Evolutionary conservation across 805 yeast genomes (phyloP), one percentile per base, ranked within the genome.

Genomic region (Brettanomyces sp.): DNA sequence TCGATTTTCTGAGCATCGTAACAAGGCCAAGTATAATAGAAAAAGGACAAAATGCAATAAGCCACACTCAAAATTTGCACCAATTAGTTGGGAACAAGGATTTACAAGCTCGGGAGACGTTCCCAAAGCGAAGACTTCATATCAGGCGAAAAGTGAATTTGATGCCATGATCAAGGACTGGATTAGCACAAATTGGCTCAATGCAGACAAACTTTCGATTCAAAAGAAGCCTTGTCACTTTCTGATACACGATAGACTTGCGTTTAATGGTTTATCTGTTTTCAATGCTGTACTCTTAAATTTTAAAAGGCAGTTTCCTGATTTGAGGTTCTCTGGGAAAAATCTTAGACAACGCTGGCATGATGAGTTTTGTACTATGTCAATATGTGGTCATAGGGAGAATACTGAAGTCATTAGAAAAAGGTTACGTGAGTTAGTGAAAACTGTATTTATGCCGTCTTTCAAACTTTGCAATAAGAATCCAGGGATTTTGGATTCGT

Each of bases 161-260:
- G 58, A 57, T 41, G 36, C 45, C 22, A 46, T 56, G 9, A 46
- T 57, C n/a, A 54, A 55, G 32, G 57, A 56, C 34, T 56, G 59
- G 60, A 52, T 49, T 14, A 46, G 50, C 8, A 53, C 58, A 12
- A 49, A 55, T 23, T 54, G 55, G 58, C 41, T 53, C 5, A 46
- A 48, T 18, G 47, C 30, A 5, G 49, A 47, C 11, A 52, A 47
- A 13, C 21, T 40, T 8, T 37, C 43, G 6, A 51, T 50, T 30
- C 52, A 47, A 36, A 39, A 42, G 6, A 48, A 41, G 32, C 52
- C 50, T 18, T 58, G 54, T 22, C 62, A 57, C 44, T 50, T 60
- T 18, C 41, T 61, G 5, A 39, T 60, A 11, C 65, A 61, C 47
- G 65, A 61, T 43, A 53, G 49, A 41, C 34, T 60, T 8, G 18